Conservation (phyloP, 805 yeast species). For the Candida stauntonica region DNA sequence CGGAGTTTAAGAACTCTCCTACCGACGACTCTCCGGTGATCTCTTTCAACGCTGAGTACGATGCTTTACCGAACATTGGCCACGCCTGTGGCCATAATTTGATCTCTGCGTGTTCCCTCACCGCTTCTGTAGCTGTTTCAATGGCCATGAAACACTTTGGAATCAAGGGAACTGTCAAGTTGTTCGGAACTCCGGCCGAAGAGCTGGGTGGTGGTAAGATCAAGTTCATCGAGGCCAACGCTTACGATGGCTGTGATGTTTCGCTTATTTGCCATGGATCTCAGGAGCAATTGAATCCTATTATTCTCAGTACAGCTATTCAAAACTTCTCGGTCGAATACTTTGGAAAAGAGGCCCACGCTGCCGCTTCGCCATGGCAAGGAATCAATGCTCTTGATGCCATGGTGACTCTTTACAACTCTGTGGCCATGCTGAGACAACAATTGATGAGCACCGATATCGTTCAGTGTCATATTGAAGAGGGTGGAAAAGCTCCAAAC, state of each 20-base stretch:
- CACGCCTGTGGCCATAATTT: slow-evolving; percentile 14
- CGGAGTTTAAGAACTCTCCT: slow-evolving; percentile 1
- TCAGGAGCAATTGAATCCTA: not conserved
- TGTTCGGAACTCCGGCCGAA: slow-evolving; percentile 13
- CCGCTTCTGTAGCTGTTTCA: slow-evolving; percentile 5
- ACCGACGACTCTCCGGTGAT: slow-evolving; percentile 1
- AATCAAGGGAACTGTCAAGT: slow-evolving; percentile 8
- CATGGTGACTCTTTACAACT: slow-evolving; percentile 7
- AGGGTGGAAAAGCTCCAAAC: slow-evolving; percentile 12
- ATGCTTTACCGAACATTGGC: slow-evolving; percentile 12
- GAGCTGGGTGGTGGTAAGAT: slow-evolving; percentile 14
- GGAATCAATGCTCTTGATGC: slow-evolving; percentile 14
- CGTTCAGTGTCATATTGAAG: slow-evolving; percentile 5
- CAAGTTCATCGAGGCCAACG: slow-evolving; percentile 8
- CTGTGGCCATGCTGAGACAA: slow-evolving; percentile 9
- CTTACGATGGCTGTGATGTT: slow-evolving; percentile 8
- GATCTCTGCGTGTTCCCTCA: slow-evolving; percentile 7
- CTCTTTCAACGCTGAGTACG: slow-evolving; percentile 11
- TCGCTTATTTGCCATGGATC: slow-evolving; percentile 8
- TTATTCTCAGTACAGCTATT: slow-evolving; percentile 3
- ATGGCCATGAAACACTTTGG: slow-evolving; percentile 7
- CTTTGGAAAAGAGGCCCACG: slow-evolving; percentile 14
- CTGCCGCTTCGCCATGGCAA: slow-evolving; percentile 15
- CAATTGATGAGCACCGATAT: slow-evolving; percentile 5
- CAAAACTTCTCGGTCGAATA: slow-evolving; percentile 7